phyloP scores from a whole-genome alignment of 345 rosid species.

The Bruguiera sexangula region DNA sequence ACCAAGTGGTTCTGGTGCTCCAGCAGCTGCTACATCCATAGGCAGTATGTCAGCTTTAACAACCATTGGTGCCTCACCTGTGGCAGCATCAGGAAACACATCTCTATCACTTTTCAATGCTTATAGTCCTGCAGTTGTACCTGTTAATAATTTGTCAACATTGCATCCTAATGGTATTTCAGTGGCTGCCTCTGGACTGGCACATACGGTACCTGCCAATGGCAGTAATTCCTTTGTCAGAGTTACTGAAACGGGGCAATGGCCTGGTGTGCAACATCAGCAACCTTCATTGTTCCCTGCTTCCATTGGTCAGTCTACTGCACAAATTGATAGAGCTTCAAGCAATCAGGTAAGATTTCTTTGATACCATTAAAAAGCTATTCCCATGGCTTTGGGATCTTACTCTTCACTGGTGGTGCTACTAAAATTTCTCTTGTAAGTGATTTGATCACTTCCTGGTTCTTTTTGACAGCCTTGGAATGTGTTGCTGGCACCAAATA shows the following conservation, averaged over 20 bases:
- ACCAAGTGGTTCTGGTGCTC: conserved; percentile 29
- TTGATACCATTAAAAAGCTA: no score
- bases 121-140: conserved; percentile 30
- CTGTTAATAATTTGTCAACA: conserved; percentile 25
- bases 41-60: conserved; percentile 30
- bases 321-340: conserved; percentile 43
- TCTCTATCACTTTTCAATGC: conserved; percentile 21
- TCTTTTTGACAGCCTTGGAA: conserved; percentile 56
- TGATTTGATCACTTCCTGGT: conserved; percentile 11
- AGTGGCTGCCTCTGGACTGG: conserved; percentile 31
- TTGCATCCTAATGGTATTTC: conserved; percentile 34
- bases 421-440: no score
- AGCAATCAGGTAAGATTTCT: conserved; percentile 52
- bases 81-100: conserved; percentile 25
- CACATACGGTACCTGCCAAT: conserved; percentile 26
- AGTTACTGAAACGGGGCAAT: conserved; percentile 30
- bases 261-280: conserved; percentile 46
- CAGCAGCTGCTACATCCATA: conserved; percentile 21
- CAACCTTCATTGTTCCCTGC: conserved; percentile 47
- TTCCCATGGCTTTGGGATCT: no score
- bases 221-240: conserved; percentile 28
- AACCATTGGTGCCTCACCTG: conserved; percentile 22
- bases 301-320: conserved; percentile 35
- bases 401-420: no score
- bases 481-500: conserved; percentile 32